phyloP scores from a whole-genome alignment of 495 filamentous ascomycete genomes.

The Lophium mytilinum region DNA sequence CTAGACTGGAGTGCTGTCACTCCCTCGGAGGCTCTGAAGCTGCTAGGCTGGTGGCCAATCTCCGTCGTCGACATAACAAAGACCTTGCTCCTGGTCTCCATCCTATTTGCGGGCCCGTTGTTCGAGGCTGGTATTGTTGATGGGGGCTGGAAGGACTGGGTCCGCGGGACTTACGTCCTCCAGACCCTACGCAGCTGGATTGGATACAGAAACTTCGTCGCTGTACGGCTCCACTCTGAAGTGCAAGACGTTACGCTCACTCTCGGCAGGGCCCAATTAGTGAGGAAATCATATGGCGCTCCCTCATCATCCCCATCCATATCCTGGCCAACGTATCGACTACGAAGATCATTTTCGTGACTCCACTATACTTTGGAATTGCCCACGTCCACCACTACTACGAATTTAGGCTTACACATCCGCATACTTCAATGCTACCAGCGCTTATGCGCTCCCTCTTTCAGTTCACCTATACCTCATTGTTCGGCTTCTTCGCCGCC shows the following conservation, averaged over 20 bases:
- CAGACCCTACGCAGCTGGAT: constrained; percentile 38
- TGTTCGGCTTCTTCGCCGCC: constrained; percentile 88
- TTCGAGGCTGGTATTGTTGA: constrained; percentile 68
- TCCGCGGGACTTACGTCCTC: constrained; percentile 28
- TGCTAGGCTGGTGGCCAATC: constrained; percentile 70
- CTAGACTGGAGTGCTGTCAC: constrained; percentile 39
- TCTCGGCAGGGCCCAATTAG: constrained; percentile 68
- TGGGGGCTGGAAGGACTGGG: constrained; percentile 59
- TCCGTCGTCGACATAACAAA: constrained; percentile 51
- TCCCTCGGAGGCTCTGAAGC: constrained; percentile 47
- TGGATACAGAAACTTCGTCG: constrained; percentile 52
- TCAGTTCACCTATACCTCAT: constrained; percentile 84
- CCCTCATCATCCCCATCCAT: constrained; percentile 71
- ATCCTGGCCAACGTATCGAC: constrained; percentile 51
- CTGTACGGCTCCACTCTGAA: constrained; percentile 38
- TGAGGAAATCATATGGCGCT: constrained; percentile 90
- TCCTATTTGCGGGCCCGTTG: constrained; percentile 80
- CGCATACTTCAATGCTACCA: constrained; percentile 50
- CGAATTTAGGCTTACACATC: constrained; percentile 79
- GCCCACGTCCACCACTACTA: constrained; percentile 95
- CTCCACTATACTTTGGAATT: constrained; percentile 88
- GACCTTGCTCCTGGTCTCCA: constrained; percentile 56
- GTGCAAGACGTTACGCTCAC: background rate
- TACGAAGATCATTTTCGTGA: constrained; percentile 59
- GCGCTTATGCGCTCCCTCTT: constrained; percentile 64